Conservation (phyloP, 768 basidiomycete species). For the Dioszegia crocea region DNA sequence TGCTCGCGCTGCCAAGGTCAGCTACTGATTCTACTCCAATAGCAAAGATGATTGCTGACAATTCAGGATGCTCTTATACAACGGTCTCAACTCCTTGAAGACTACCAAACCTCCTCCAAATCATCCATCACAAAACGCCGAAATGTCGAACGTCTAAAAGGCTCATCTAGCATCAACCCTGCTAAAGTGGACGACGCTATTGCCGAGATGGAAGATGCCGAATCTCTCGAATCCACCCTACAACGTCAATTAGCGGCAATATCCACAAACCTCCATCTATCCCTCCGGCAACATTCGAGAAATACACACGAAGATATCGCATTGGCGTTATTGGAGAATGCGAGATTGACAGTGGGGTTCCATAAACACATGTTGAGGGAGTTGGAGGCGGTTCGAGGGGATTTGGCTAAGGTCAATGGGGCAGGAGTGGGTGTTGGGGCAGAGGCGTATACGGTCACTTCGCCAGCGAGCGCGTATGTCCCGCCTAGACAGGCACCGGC, state of each 20-base stretch:
- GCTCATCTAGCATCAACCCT: conserved; percentile 60
- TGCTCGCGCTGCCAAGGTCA: conserved; percentile 81
- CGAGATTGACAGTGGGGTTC: conserved; percentile 83
- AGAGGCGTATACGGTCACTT: neutral
- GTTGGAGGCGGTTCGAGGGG: conserved; percentile 73
- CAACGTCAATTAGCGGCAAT: conserved; percentile 85
- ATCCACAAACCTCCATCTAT: conserved; percentile 84
- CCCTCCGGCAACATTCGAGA: conserved; percentile 76
- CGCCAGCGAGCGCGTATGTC: no score
- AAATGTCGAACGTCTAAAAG: conserved; percentile 61
- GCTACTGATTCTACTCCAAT: conserved; percentile 1
- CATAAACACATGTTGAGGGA: conserved; percentile 84
- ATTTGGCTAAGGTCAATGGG: conserved; percentile 55
- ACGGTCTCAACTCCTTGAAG: conserved; percentile 85
- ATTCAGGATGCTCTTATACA: conserved; percentile 65
- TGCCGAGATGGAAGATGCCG: conserved; percentile 56
- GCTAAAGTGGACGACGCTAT: conserved; percentile 54
- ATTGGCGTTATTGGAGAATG: conserved; percentile 84
- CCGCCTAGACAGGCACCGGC: no score
- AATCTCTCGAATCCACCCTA: conserved; percentile 79
- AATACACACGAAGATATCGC: conserved; percentile 88
- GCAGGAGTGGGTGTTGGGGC: neutral
- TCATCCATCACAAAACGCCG: conserved; percentile 86
- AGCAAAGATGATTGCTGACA: neutral
- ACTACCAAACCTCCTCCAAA: conserved; percentile 90